phyloP scores from a whole-genome alignment of 1,284 basidiomycete species.

The Sphaerobolus stellatus region DNA sequence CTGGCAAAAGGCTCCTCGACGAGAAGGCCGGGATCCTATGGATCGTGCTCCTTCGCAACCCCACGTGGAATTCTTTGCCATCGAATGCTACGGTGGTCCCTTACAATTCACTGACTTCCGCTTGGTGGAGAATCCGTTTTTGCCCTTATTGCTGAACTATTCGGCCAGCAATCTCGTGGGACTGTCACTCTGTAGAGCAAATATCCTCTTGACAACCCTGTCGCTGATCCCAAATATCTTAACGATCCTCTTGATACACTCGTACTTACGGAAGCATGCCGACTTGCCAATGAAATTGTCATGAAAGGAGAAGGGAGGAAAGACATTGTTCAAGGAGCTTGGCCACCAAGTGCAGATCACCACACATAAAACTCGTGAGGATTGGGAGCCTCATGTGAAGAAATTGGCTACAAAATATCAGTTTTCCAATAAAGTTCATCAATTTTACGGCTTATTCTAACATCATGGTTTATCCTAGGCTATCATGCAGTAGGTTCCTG shows the following conservation, averaged over 20 bases:
- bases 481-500: conserved; percentile 7
- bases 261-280: background rate
- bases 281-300: background rate
- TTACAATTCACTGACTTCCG: background rate
- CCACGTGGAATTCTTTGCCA: background rate
- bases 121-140: background rate
- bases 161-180: background rate
- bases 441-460: too few species aligned
- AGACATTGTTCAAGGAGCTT: background rate
- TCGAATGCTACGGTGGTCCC: background rate
- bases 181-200: background rate
- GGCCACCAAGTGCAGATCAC: background rate
- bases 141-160: background rate
- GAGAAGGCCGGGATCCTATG: background rate
- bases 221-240: background rate
- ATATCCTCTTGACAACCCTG: background rate
- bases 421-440: background rate
- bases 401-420: background rate
- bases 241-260: background rate
- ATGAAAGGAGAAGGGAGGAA: background rate
- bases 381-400: background rate
- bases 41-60: background rate
- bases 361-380: background rate
- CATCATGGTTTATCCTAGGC: too few species aligned
- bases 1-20: background rate